A percentile compares a stretch with the other conserved stretches of the same genome.
Evolutionary conservation across 1,284 basidiomycete species (phyloP).

Genomic region (Boletellus deceptivus): DNA sequence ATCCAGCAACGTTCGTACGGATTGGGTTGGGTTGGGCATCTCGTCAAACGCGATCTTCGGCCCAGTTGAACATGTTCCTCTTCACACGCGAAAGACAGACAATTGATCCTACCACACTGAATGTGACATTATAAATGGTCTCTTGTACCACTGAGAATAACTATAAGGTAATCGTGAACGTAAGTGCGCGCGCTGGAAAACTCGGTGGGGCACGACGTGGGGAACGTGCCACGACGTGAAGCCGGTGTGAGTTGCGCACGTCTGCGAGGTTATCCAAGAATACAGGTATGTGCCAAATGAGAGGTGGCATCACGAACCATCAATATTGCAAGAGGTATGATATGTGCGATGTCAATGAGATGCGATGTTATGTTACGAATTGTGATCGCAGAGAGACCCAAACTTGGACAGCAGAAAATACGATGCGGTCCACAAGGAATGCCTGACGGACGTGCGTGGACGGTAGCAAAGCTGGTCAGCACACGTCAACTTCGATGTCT

Average conservation of each 20-base stretch:
- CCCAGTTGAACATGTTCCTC: too few species aligned
- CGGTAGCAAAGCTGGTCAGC: constrained; percentile 12
- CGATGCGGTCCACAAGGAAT: background rate
- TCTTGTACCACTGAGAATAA: constrained; percentile 17
- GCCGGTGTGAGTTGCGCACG: constrained; percentile 1
- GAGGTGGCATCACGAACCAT: constrained; percentile 4
- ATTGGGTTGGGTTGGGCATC: constrained; percentile 13
- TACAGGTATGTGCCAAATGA: constrained; percentile 9
- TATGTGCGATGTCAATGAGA: constrained; percentile 16
- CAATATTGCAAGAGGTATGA: constrained; percentile 20
- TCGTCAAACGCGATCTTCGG: background rate
- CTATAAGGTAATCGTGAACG: constrained; percentile 21
- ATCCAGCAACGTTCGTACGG: background rate
- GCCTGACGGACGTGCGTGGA: background rate
- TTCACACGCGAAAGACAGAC: background rate
- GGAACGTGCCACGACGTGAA: constrained; percentile 6
- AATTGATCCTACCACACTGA: background rate
- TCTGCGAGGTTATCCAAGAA: constrained; percentile 21
- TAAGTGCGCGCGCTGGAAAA: constrained; percentile 6
- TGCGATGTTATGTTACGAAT: constrained; percentile 16
- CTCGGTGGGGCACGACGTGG: background rate
- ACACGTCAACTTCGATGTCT: constrained; percentile 31
- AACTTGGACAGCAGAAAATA: constrained; percentile 4
- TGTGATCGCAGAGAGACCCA: constrained; percentile 2
- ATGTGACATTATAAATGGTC: constrained; percentile 19